These are phyloP conservation scores for Aspergillus haitiensis DNA, from an alignment of 495 filamentous ascomycete species.

Conservation along the genomic window DNA sequence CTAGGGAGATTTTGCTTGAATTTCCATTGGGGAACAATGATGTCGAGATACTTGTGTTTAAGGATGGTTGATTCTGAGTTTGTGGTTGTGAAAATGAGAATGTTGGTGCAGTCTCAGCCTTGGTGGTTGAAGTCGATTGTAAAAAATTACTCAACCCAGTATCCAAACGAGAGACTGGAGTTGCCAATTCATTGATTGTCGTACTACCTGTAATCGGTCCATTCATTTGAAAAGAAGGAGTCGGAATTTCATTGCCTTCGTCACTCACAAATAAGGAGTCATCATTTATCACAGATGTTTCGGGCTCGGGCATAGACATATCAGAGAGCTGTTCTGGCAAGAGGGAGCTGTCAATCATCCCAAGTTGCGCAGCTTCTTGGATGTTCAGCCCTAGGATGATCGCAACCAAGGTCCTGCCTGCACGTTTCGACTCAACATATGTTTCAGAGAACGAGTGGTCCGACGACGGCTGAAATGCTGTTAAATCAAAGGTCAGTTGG, in stretches of 20 bases:
- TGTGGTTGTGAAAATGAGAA: too few species aligned
- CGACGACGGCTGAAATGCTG: constrained; percentile 45
- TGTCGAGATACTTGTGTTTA: too few species aligned
- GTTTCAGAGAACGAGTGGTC: constrained; percentile 53
- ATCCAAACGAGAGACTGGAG: constrained; percentile 13
- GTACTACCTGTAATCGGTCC: constrained; percentile 2
- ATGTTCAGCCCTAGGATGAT: constrained; percentile 54
- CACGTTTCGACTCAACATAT: constrained; percentile 53
- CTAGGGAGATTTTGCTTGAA: neutral
- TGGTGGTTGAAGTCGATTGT: constrained; percentile 12
- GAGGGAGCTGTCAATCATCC: constrained; percentile 44
- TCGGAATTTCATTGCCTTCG: constrained; percentile 33
- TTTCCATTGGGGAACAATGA: too few species aligned
- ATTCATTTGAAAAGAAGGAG: constrained; percentile 8
- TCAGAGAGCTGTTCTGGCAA: constrained; percentile 25
- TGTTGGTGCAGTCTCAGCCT: neutral
- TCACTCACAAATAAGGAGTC: constrained; percentile 49
- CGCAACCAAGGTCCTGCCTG: constrained; percentile 47
- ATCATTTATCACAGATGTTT: constrained; percentile 26
- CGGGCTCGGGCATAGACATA: constrained; percentile 2
- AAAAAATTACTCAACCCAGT: constrained; percentile 17
- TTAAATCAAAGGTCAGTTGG: constrained; percentile 24
- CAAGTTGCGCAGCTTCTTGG: constrained; percentile 45
- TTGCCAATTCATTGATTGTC: constrained; percentile 1
- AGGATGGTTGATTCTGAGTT: too few species aligned